Percentiles rank a stretch among this genome's conserved stretches.
These are phyloP conservation scores for Ceratobasidium sp. DNA, from an alignment of 1,284 basidiomycete species.

Conservation along the genomic window DNA sequence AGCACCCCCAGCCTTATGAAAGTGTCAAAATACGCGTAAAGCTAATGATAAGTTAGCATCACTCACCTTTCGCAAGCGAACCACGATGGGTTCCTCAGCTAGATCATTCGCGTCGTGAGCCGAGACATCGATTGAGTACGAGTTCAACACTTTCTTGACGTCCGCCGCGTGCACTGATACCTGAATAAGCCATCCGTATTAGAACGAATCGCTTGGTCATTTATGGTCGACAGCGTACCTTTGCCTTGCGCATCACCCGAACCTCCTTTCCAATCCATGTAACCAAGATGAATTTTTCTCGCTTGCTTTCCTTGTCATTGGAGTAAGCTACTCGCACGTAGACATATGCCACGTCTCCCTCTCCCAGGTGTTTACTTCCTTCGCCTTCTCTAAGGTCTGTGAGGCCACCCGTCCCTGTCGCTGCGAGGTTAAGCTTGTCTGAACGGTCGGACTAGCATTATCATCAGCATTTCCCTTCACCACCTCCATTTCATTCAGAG, in stretches of 20 bases:
- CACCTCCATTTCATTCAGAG: not conserved
- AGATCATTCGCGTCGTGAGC: slow-evolving; percentile 83
- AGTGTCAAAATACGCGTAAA: slow-evolving; percentile 17
- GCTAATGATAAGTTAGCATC: not conserved
- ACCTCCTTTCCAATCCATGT: slow-evolving; percentile 88
- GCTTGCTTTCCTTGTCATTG: slow-evolving; percentile 85
- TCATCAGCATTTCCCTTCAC: not conserved
- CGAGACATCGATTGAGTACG: slow-evolving; percentile 86
- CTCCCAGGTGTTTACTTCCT: slow-evolving; percentile 69
- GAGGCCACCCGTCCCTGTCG: slow-evolving; percentile 82
- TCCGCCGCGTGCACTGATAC: slow-evolving; percentile 89
- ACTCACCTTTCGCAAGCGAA: slow-evolving; percentile 76
- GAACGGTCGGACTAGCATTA: slow-evolving; percentile 74
- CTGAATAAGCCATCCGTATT: slow-evolving; percentile 56
- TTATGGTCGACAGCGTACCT: slow-evolving; percentile 62
- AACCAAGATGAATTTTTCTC: slow-evolving; percentile 91
- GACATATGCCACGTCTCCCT: slow-evolving; percentile 80
- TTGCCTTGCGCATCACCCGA: slow-evolving; percentile 90
- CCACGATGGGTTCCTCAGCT: slow-evolving; percentile 80
- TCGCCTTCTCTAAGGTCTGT: slow-evolving; percentile 70
- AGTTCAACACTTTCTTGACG: slow-evolving; percentile 81
- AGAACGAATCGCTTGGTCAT: not conserved
- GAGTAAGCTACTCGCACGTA: slow-evolving; percentile 86
- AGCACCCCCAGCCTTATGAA: slow-evolving; percentile 48
- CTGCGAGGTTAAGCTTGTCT: slow-evolving; percentile 80